phyloP scores from a whole-genome alignment of 164 flowering plant species.

The Chloranthus sessilifolius region DNA sequence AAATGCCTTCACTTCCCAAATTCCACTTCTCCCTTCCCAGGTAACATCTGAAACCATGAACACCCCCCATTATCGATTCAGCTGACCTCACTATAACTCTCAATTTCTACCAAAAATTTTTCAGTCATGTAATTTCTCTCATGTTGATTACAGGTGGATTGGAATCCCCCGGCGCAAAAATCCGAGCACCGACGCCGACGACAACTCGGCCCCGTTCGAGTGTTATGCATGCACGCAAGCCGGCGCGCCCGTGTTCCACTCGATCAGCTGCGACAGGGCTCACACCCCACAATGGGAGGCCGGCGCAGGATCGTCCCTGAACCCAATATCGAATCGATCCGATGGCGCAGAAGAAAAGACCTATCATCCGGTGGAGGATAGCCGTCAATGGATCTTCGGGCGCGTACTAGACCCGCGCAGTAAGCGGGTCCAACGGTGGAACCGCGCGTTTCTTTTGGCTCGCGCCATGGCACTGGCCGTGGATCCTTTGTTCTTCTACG shows the following conservation, averaged over 20 bases:
- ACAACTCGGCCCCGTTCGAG: conserved; percentile 36
- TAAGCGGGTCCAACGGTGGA: conserved; percentile 64
- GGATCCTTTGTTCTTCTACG: conserved; percentile 90
- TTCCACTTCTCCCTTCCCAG: conserved; percentile 12
- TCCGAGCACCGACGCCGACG: conserved; percentile 13
- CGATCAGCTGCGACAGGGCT: conserved; percentile 82
- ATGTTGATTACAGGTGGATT: not conserved
- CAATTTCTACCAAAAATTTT: not conserved
- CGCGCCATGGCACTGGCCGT: conserved; percentile 80
- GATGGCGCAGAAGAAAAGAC: too few species aligned
- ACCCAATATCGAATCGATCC: conserved; percentile 48
- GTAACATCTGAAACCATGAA: not conserved
- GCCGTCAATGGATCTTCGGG: not conserved
- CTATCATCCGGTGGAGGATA: too few species aligned
- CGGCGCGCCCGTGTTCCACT: conserved; percentile 89
- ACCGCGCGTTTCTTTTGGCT: conserved; percentile 61
- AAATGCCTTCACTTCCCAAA: not conserved
- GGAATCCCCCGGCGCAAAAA: not conserved
- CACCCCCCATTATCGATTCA: too few species aligned
- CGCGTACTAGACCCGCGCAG: conserved; percentile 82
- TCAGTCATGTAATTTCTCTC: not conserved
- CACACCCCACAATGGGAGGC: conserved; percentile 88
- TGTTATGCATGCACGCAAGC: conserved; percentile 96
- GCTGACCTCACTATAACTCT: not conserved
- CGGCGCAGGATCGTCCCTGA: conserved; percentile 74